Evolutionary conservation across 2,329 filamentous ascomycete genomes (phyloP).

Genomic region (Scedosporium apiospermum): DNA sequence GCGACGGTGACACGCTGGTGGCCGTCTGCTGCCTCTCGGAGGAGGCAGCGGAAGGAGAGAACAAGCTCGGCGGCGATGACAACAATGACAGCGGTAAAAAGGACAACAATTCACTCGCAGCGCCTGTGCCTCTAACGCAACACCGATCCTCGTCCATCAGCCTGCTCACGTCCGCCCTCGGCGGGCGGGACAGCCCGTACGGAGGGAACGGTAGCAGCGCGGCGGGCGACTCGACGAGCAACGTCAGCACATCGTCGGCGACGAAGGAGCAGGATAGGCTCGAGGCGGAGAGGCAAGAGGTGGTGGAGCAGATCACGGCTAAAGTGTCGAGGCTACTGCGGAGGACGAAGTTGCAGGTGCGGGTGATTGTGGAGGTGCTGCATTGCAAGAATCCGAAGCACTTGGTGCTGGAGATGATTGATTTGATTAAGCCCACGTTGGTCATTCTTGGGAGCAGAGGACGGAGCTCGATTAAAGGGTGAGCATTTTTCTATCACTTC

Average conservation of each 20-base stretch:
- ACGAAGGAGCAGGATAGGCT: conserved; percentile 45
- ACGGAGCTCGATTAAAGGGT: conserved; percentile 88
- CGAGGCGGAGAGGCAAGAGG: conserved; percentile 71
- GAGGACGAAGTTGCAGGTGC: conserved; percentile 86
- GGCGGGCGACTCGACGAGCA: conserved; percentile 14
- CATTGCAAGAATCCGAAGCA: conserved; percentile 98
- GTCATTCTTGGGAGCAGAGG: conserved; percentile 90
- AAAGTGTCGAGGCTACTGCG: conserved; percentile 76
- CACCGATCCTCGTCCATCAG: conserved; percentile 12
- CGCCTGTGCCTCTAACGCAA: not conserved
- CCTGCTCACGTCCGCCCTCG: conserved; percentile 7
- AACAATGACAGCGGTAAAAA: not conserved
- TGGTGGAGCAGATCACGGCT: conserved; percentile 76
- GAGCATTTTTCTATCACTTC: conserved; percentile 12
- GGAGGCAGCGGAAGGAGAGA: conserved; percentile 51
- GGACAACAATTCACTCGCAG: not conserved
- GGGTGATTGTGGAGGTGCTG: conserved; percentile 89
- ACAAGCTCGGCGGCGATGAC: conserved; percentile 23
- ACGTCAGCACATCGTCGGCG: conserved; percentile 35
- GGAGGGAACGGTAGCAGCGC: conserved; percentile 4
- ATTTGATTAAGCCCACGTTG: conserved; percentile 80
- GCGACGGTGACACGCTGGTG: conserved; percentile 88
- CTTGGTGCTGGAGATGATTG: conserved; percentile 94
- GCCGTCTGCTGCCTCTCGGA: conserved; percentile 93
- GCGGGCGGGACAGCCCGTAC: not conserved